A percentile compares a stretch with the other conserved stretches of the same genome.
Evolutionary conservation across 1,284 basidiomycete species (phyloP).

Genomic region (Malassezia caprae): DNA sequence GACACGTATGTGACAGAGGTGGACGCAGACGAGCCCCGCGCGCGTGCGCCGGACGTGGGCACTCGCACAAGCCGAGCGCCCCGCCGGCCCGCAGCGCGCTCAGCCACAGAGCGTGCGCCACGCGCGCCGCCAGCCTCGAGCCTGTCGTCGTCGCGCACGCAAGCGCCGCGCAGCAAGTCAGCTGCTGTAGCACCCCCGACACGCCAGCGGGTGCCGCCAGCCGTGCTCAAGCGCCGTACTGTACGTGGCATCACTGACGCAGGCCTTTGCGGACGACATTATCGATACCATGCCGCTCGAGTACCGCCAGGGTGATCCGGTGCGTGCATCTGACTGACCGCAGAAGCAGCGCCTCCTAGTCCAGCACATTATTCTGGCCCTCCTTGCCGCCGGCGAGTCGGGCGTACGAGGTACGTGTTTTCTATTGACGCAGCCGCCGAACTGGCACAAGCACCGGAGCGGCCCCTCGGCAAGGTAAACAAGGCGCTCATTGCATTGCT

Average conservation of each 20-base stretch:
- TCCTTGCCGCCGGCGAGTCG: slow-evolving; percentile 28
- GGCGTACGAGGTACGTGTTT: slow-evolving; percentile 29
- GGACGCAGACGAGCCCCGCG: slow-evolving; percentile 18
- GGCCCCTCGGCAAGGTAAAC: slow-evolving; percentile 78
- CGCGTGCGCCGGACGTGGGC: neutral
- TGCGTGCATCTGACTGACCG: slow-evolving; percentile 48
- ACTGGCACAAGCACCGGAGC: slow-evolving; percentile 66
- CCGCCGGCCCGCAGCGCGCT: neutral
- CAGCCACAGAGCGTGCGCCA: neutral
- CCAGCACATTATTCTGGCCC: slow-evolving; percentile 34
- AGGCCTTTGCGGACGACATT: slow-evolving; percentile 52
- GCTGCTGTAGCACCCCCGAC: neutral
- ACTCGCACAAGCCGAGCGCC: neutral
- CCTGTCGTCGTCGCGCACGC: neutral
- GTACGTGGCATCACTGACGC: slow-evolving; percentile 49
- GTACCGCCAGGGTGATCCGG: slow-evolving; percentile 75
- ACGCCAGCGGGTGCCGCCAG: slow-evolving; percentile 2
- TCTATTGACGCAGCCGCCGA: slow-evolving; percentile 57
- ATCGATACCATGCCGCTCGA: slow-evolving; percentile 74
- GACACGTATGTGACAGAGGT: slow-evolving; percentile 43
- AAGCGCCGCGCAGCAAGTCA: neutral
- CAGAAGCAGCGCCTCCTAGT: slow-evolving; percentile 33
- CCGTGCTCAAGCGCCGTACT: slow-evolving; percentile 52
- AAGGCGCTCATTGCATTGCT: slow-evolving; percentile 85
- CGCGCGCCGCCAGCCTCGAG: neutral